Conservation (phyloP, 2,329 filamentous ascomycete species). For the Orbilia brochopaga region DNA sequence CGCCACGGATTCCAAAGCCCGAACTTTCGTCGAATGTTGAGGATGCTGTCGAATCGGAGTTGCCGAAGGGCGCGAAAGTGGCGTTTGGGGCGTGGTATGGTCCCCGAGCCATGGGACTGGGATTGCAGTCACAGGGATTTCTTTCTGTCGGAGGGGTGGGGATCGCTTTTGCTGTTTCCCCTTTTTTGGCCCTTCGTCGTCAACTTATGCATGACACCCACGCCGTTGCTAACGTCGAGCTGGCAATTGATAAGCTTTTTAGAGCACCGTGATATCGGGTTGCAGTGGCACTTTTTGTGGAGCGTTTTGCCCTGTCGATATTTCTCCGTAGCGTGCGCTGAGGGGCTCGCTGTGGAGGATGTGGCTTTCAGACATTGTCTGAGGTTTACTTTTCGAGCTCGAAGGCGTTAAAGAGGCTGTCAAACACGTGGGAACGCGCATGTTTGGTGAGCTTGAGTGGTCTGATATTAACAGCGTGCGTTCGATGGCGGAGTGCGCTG, state of each 20-base stretch:
- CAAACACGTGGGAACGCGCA: constrained; percentile 40
- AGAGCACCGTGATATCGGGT: not conserved
- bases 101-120: constrained; percentile 29
- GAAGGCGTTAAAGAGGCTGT: constrained; percentile 17
- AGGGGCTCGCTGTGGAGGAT: constrained; percentile 23
- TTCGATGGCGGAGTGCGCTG: too few relatives aligned
- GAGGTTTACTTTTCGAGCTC: constrained; percentile 9
- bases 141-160: too few relatives aligned
- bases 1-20: not conserved
- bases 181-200: too few relatives aligned
- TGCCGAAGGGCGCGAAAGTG: constrained; percentile 36
- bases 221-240: not conserved
- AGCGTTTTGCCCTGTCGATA: constrained; percentile 2
- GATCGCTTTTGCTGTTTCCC: not conserved
- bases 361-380: constrained; percentile 35
- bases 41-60: constrained; percentile 29
- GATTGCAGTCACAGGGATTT: constrained; percentile 35
- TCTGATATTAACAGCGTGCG: constrained; percentile 17
- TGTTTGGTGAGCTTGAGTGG: constrained; percentile 19
- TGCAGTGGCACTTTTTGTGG: not conserved
- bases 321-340: constrained; percentile 7
- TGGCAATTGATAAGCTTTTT: not conserved
- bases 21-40: not conserved
- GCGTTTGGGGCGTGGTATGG: constrained; percentile 16
- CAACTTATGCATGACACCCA: not conserved